Evolutionary conservation across 2,329 filamentous ascomycete genomes (phyloP).

Genomic region (Arachnomyces sp.): DNA sequence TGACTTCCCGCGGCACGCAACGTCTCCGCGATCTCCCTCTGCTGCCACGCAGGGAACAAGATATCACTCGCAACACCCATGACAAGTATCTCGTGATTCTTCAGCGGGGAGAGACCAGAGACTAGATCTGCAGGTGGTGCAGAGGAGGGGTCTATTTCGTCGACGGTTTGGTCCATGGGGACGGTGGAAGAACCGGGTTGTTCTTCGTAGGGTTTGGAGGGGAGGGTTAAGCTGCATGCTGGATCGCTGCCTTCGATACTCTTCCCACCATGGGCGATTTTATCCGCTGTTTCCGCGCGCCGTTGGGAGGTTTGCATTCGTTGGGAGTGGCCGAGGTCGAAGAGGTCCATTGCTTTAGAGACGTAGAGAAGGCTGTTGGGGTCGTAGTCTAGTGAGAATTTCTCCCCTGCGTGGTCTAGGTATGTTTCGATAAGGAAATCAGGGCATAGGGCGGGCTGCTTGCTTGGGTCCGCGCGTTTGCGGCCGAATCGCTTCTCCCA

Average conservation of each 20-base stretch:
- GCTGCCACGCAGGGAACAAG: slow-evolving; percentile 95
- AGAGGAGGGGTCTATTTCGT: slow-evolving; percentile 22
- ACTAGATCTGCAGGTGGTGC: slow-evolving; percentile 70
- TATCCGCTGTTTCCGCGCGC: slow-evolving; percentile 52
- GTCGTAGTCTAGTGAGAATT: slow-evolving; percentile 95
- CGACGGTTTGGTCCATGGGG: slow-evolving; percentile 24
- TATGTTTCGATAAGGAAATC: slow-evolving; percentile 98
- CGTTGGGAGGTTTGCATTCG: slow-evolving; percentile 56
- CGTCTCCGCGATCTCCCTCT: slow-evolving; percentile 83
- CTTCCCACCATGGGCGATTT: slow-evolving; percentile 42
- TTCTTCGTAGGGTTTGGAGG: slow-evolving; percentile 77
- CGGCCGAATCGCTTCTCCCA: slow-evolving; percentile 95
- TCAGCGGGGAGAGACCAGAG: slow-evolving; percentile 60
- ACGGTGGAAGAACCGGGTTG: slow-evolving; percentile 46
- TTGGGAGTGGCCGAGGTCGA: slow-evolving; percentile 71
- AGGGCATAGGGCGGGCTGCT: slow-evolving; percentile 86
- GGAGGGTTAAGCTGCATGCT: slow-evolving; percentile 71
- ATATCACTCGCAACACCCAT: slow-evolving; percentile 95
- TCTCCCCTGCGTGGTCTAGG: slow-evolving; percentile 93
- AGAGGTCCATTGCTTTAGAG: slow-evolving; percentile 97
- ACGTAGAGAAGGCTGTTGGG: slow-evolving; percentile 93
- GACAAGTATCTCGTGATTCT: slow-evolving; percentile 72
- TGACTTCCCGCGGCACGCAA: slow-evolving; percentile 69
- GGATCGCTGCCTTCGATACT: slow-evolving; percentile 31
- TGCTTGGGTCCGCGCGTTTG: slow-evolving; percentile 72